A percentile compares a stretch with the other conserved stretches of the same genome.
Conservation (phyloP, 2,329 filamentous ascomycete genomes). For the Capronia americana region DNA sequence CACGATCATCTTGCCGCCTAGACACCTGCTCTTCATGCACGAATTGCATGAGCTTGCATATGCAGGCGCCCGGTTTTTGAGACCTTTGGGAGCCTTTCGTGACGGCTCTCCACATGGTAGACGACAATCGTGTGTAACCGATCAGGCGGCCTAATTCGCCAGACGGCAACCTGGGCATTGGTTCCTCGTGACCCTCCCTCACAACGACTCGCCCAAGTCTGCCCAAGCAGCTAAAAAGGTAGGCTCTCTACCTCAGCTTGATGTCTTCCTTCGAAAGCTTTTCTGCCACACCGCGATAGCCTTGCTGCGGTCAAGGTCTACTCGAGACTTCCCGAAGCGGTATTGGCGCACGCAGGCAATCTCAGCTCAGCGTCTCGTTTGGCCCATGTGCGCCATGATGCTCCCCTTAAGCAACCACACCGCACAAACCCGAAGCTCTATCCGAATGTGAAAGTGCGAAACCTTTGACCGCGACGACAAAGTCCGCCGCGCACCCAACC, state of each 20-base stretch:
- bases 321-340: neutral
- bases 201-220: neutral
- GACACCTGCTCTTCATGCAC: conserved; percentile 5
- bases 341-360: neutral
- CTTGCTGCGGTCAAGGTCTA: neutral
- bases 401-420: neutral
- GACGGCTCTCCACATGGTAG: conserved; percentile 1
- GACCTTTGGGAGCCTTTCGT: conserved; percentile 15
- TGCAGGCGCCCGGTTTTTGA: conserved; percentile 16
- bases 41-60: conserved; percentile 13
- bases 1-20: conserved; percentile 2
- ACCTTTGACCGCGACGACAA: neutral
- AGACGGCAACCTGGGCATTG: neutral
- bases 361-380: neutral
- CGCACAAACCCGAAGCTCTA: neutral
- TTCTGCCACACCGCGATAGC: neutral
- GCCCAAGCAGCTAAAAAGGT: conserved; percentile 9
- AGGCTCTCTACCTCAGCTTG: conserved; percentile 11
- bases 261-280: neutral
- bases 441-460: neutral
- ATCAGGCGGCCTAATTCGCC: conserved; percentile 4
- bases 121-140: neutral
- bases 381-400: neutral
- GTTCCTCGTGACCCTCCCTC: conserved; percentile 16
- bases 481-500: neutral